Conservation (phyloP, 2,329 filamentous ascomycete species). For the Colletotrichum lini region DNA sequence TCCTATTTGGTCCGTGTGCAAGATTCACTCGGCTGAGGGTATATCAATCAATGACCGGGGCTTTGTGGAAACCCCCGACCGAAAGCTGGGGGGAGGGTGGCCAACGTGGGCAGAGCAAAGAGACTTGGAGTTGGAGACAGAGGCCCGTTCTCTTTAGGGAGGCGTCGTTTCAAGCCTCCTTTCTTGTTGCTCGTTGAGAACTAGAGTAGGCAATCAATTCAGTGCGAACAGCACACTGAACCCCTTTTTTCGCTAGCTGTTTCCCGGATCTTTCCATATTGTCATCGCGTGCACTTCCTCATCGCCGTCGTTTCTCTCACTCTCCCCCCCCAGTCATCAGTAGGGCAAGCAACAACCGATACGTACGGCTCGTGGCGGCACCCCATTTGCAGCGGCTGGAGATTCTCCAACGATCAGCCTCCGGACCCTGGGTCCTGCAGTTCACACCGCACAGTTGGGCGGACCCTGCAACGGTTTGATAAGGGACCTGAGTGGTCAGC, state of each 20-base stretch:
- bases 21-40: slow-evolving; percentile 22
- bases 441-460: slow-evolving; percentile 35
- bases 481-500: slow-evolving; percentile 28
- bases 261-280: too few relatives aligned
- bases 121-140: slow-evolving; percentile 12
- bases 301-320: not conserved
- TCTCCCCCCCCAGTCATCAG: not conserved
- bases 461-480: slow-evolving; percentile 34
- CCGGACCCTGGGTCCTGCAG: slow-evolving; percentile 26
- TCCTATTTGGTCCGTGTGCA: slow-evolving; percentile 18
- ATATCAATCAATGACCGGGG: slow-evolving; percentile 25
- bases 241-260: not conserved
- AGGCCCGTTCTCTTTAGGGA: slow-evolving; percentile 23
- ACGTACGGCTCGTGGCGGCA: not conserved
- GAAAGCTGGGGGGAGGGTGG: slow-evolving; percentile 19
- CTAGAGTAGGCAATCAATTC: not conserved
- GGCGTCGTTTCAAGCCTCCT: slow-evolving; percentile 34
- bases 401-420: slow-evolving; percentile 4
- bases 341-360: not conserved
- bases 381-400: not conserved
- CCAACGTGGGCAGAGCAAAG: slow-evolving; percentile 12
- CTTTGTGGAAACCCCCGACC: slow-evolving; percentile 26
- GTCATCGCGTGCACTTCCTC: not conserved
- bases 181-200: not conserved
- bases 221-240: slow-evolving; percentile 4